Evolutionary conservation across 139 green algal species (phyloP).

Genomic region (Chlorella ohadii): DNA sequence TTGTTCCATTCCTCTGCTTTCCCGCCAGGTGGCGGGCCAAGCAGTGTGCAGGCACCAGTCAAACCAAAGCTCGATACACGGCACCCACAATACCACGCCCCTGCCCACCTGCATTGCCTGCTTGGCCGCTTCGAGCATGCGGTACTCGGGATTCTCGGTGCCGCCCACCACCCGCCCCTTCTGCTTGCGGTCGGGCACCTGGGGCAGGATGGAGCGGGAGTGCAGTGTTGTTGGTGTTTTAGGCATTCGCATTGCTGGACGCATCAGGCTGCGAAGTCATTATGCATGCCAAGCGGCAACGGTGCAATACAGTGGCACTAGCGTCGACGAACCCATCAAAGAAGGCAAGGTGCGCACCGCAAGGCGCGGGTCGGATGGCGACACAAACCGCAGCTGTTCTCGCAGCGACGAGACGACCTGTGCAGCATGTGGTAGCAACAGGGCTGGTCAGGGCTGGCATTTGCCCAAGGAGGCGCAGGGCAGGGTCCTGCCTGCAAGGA

Average conservation of each 20-base stretch:
- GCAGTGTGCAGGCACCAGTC: no score
- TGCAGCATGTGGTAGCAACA: background rate
- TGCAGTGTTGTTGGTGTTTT: background rate
- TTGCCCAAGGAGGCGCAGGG: no score
- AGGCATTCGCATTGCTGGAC: no score
- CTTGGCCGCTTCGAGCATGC: slow-evolving; percentile 34
- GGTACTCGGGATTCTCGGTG: slow-evolving; percentile 11
- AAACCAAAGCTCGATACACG: no score
- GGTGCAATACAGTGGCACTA: background rate
- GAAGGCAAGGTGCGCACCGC: slow-evolving; percentile 1
- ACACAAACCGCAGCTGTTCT: slow-evolving; percentile 32
- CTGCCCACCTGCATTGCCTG: slow-evolving; percentile 38
- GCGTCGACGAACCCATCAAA: no score
- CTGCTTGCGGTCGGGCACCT: slow-evolving; percentile 43
- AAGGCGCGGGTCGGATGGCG: slow-evolving; percentile 31
- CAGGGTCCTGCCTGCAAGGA: no score
- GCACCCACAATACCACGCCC: no score
- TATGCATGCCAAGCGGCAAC: background rate
- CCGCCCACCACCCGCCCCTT: slow-evolving; percentile 21
- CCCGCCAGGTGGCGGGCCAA: no score
- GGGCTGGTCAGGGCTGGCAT: no score
- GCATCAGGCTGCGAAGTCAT: no score
- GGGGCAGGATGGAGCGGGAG: background rate
- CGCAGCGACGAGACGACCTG: slow-evolving; percentile 32
- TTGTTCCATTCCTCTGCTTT: no score